Percentiles rank a stretch among this genome's conserved stretches.
Conservation (phyloP, 106 monocot genomes). For the Iris macrosiphon region DNA sequence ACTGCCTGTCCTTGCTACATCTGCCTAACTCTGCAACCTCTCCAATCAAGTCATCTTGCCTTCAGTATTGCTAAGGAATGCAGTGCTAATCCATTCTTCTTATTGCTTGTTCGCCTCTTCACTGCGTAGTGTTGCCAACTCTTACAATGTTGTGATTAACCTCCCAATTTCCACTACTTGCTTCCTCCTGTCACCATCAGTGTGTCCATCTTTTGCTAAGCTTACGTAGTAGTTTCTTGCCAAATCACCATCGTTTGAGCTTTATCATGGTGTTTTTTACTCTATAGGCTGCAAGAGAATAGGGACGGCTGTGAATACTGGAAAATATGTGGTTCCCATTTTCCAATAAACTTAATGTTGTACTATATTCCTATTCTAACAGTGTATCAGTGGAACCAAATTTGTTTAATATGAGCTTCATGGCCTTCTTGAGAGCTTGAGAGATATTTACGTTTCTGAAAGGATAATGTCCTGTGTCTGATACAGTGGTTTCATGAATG, state of each 20-base stretch:
- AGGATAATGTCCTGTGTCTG: neutral
- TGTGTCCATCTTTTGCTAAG: too few relatives aligned
- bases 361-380: neutral
- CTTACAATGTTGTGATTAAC: neutral
- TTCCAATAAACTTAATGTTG: neutral
- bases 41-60: too few relatives aligned
- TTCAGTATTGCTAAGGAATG: too few relatives aligned
- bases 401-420: neutral
- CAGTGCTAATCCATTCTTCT: neutral
- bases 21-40: too few relatives aligned
- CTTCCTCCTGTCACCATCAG: neutral
- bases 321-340: neutral
- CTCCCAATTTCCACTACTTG: neutral
- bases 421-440: neutral
- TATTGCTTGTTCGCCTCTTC: neutral
- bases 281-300: neutral
- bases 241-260: too few relatives aligned
- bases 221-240: too few relatives aligned
- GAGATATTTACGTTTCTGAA: constrained; percentile 1
- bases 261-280: too few relatives aligned
- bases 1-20: too few relatives aligned
- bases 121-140: neutral
- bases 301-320: neutral
- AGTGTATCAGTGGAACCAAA: neutral
- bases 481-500: constrained; percentile 49